Base-by-base conservation (phyloP, 306 rosid species). In the Hippophae tibetana region DNA sequence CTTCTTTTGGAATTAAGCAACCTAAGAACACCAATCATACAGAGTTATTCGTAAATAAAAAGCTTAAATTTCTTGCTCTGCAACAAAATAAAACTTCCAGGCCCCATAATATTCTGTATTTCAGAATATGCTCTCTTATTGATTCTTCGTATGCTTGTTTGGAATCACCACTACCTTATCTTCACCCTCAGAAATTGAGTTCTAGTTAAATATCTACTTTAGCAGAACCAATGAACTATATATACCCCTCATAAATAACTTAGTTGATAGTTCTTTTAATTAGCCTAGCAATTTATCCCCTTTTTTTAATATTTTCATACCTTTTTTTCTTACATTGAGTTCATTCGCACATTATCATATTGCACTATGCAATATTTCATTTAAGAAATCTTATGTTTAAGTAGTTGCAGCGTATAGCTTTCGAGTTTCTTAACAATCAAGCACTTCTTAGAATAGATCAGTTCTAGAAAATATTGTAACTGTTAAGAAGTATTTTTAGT, bases 101-200 rank as follows among this genome's bases (percentile, higher is more conserved):
- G 65, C 51, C 45, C 56, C 51, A 71, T 56, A 42, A 71, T 56
- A 42, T 13, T 43, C 5, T 74, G n/a, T 73, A 78, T 78, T 71
- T 52, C 71, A 49, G 79, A 76, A 80, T 84, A 81, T 81, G 74
- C 51, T 42, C 60, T 57, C 13, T 13, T 57, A 52, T 84, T 50
- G n/a, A 12, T 38, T 56, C 66, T 50, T 41, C 40, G 52, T 67
- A 40, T 54, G 73, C 67, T 74, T 63, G 59, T 5, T 47, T 67
- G 73, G 78, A 80, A 61, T 70, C 71, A 47, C 62, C 84, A 50
- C 68, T 25, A 10, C 74, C 74, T 71, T 38, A 18, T 31, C 31
- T 52, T 60, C 52, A 53, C 23, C 47, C 62, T 61, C 38, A 9
- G 10, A 7, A 56, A 26, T 56, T 70, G 13, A 1, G 42, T 10